Conservation (phyloP, 257 asterid genomes). For the Linderniella brevidens region DNA sequence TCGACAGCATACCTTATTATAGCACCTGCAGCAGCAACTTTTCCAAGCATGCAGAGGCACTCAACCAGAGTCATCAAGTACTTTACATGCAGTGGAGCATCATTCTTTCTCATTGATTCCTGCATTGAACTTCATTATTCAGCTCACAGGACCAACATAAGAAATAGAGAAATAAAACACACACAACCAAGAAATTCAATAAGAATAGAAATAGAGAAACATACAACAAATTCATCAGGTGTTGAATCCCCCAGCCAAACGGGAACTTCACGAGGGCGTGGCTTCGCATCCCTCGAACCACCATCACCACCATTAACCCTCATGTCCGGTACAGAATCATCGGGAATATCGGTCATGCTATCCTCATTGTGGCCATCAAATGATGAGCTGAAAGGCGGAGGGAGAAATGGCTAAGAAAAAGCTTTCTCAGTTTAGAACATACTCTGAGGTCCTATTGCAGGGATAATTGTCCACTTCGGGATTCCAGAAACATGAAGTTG, state of each 20-base stretch:
- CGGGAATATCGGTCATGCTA: constrained; percentile 36
- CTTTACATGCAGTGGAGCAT: constrained; percentile 72
- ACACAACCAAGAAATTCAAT: constrained; percentile 10
- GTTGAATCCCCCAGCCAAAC: constrained; percentile 83
- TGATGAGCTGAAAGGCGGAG: constrained; percentile 40
- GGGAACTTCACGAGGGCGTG: constrained; percentile 51
- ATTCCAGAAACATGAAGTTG: constrained; percentile 19
- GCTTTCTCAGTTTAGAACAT: not conserved
- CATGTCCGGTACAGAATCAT: constrained; percentile 33
- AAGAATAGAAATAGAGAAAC: constrained; percentile 19
- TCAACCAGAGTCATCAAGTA: constrained; percentile 94
- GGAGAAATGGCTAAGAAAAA: constrained; percentile 9
- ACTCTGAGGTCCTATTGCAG: too few relatives aligned
- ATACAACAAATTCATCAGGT: constrained; percentile 96
- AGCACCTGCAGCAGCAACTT: constrained; percentile 99
- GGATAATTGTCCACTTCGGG: too few relatives aligned
- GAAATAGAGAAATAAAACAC: constrained; percentile 12
- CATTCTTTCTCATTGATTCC: constrained; percentile 91
- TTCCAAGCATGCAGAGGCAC: constrained; percentile 94
- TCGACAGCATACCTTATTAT: constrained; percentile 66
- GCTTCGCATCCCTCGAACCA: constrained; percentile 25
- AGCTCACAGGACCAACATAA: constrained; percentile 14
- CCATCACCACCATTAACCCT: constrained; percentile 48
- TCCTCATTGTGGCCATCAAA: constrained; percentile 69
- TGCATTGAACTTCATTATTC: constrained; percentile 23